Evolutionary conservation across 495 filamentous ascomycete species (phyloP), one percentile per base, ranked within the genome.

Genomic region (Schizothecium vesticola): DNA sequence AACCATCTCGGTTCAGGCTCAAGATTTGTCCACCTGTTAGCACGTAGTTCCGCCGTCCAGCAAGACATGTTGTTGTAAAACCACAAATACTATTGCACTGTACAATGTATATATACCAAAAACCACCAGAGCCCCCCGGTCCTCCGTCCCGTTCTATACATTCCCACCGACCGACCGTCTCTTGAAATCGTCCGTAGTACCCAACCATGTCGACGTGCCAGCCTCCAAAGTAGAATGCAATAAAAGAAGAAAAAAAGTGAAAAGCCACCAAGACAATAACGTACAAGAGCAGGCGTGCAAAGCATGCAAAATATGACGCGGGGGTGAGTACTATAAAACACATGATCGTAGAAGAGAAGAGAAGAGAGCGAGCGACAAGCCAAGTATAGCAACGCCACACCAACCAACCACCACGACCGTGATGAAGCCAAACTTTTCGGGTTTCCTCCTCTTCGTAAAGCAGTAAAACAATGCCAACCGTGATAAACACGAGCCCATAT

Each of bases 341-440:
- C 33, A 56, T 21, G 33, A 60, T 51, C 4, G 51, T 5, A 60
- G 24, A 64, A 56, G 11, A 55, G 33, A 36, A 59, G 59, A n/a
- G 57, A 56, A 36, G 23, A 58, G 21, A 61, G 26, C 29, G 51
- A 57, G 19, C 23, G 13, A 61, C 23, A 60, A 69, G 57, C n/a
- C 31, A 69, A 33, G 16, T 51, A n/a, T 51, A 51, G 16, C 43
- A 51, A 51, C 43, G 43, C 43, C 43, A 12, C 43, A 51, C 43
- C 43, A 19, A 51, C 36, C 36, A 51, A 19, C 36, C 36, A 51
- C 36, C 36, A 11, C 26, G 3, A 28, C 16, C 36, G n/a, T 13
- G 29, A 65, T 16, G 21, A 71, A 59, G 23, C 55, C 62, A 62
- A 69, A 67, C 59, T 62, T 66, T 69, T 64, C 60, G 66, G 25